Evolutionary conservation across 306 rosid species (phyloP).

Genomic region (Cyclanthera cordifolia): DNA sequence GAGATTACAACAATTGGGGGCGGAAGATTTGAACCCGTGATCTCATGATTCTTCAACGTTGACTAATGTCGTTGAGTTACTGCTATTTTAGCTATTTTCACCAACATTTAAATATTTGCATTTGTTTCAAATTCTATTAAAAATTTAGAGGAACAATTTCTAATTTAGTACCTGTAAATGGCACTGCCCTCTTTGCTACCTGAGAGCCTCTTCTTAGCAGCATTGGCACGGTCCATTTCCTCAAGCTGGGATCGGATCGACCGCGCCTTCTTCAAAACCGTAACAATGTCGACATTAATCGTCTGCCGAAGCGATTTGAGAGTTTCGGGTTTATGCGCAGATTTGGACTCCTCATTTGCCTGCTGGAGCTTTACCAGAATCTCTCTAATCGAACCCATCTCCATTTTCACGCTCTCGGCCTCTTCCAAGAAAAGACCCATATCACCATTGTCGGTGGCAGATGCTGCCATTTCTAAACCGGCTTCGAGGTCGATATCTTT

Average conservation of each 20-base stretch:
- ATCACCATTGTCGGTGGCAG: slow-evolving; percentile 34
- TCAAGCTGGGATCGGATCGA: slow-evolving; percentile 41
- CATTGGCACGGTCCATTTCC: slow-evolving; percentile 72
- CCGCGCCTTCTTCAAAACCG: slow-evolving; percentile 47
- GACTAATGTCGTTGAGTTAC: too few relatives aligned
- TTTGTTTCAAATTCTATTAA: too few relatives aligned
- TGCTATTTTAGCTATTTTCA: too few relatives aligned
- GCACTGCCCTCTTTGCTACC: slow-evolving; percentile 37
- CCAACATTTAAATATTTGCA: too few relatives aligned
- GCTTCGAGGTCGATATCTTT: slow-evolving; percentile 72
- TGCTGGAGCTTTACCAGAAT: slow-evolving; percentile 39
- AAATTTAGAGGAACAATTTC: too few relatives aligned
- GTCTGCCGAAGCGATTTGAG: slow-evolving; percentile 34
- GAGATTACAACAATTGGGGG: too few relatives aligned
- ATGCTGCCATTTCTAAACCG: slow-evolving; percentile 43
- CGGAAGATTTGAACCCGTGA: too few relatives aligned
- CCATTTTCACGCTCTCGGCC: slow-evolving; percentile 66
- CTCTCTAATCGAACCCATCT: slow-evolving; percentile 39
- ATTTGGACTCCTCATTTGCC: slow-evolving; percentile 59
- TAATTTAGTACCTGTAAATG: slow-evolving; percentile 22
- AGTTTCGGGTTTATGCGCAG: slow-evolving; percentile 53
- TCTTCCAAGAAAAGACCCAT: slow-evolving; percentile 58
- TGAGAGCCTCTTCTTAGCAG: slow-evolving; percentile 44
- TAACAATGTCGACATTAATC: slow-evolving; percentile 44
- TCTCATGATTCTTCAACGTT: too few relatives aligned